Evolutionary conservation across 2,329 filamentous ascomycete species (phyloP), one percentile per base, ranked within the genome.

Genomic region (Botrytis galanthina): DNA sequence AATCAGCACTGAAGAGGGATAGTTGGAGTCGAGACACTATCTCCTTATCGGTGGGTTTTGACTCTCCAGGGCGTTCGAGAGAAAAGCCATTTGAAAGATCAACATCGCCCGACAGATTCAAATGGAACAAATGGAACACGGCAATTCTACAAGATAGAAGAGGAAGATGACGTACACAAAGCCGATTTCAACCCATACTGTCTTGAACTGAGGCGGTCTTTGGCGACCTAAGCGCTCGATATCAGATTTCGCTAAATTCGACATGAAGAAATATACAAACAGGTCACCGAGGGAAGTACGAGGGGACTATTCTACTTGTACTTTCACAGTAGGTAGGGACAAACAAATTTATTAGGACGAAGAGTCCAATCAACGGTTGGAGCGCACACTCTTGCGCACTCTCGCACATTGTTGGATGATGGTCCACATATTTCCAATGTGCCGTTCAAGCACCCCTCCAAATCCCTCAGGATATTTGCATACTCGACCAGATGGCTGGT

Each of bases 141-240:
- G 64, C 35, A 32, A 69, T 57, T 29, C 9, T 32, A 29, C n/a
- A 26, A 37, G 66, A 16, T 35, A 39, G 29, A 35, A 29, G 51
- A 32, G 51, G 32, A 26, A 26, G 48, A 42, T 42, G 14, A 69
- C 71, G 35, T 51, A 74, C 59, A 73, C 71, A 63, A 74, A 74
- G 44, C 61, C 62, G 46, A 74, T 60, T 51, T 74, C 73, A 44
- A 29, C 46, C 71, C 71, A 73, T 37, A 39, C n/a, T 42, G 71
- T 74, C 32, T 60, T 64, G 66, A 74, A 74, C 26, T 62, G 59
- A 48, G 57, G 32, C 14, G 73, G 73, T 29, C 73, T 73, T 64
- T 74, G 32, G 32, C 71, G 71, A 46, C 71, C 73, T 48, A 70
- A 54, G 35, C 64, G 71, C 54, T 74, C 61, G 54, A 68, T 72